Evolutionary conservation across 176 grass and related monocot species (phyloP).

Genomic region (Zea luxurians): DNA sequence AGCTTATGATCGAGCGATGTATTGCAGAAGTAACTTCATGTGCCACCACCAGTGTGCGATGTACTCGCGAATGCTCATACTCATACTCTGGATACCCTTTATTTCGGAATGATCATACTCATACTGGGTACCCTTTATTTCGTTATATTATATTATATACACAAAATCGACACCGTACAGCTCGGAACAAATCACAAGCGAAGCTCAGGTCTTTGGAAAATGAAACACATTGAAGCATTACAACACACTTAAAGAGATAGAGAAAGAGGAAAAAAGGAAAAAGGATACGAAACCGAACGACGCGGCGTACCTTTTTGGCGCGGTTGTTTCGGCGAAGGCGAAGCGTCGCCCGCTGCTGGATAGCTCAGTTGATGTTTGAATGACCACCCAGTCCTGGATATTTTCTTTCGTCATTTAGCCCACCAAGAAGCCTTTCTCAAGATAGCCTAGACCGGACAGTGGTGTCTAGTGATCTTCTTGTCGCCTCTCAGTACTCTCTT

Average conservation of each 20-base stretch:
- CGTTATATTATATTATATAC: conserved; percentile 21
- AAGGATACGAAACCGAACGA: too few species aligned
- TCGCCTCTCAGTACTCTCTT: conserved; percentile 38
- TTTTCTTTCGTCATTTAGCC: not conserved
- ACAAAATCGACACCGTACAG: conserved; percentile 10
- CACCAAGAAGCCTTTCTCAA: conserved; percentile 12
- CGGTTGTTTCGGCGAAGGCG: too few species aligned
- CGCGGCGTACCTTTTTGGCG: too few species aligned
- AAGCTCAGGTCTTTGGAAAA: conserved; percentile 28
- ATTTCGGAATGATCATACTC: too few species aligned
- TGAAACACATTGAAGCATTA: conserved; percentile 13
- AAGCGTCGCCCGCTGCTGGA: too few species aligned
- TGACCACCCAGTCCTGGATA: not conserved
- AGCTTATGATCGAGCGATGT: not conserved
- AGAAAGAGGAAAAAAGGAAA: too few species aligned
- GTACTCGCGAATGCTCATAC: not conserved
- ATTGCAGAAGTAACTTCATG: not conserved
- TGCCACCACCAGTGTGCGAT: not conserved
- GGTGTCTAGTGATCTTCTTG: not conserved
- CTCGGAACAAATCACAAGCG: conserved; percentile 6
- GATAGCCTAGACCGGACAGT: conserved; percentile 8
- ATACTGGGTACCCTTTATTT: conserved; percentile 29
- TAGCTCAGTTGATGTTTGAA: conserved; percentile 30
- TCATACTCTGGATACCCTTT: too few species aligned
- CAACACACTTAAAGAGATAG: conserved; percentile 34